A percentile compares a stretch with the other conserved stretches of the same genome.
Evolutionary conservation across 2,329 filamentous ascomycete genomes (phyloP).

Genomic region (Epichloe sylvatica): DNA sequence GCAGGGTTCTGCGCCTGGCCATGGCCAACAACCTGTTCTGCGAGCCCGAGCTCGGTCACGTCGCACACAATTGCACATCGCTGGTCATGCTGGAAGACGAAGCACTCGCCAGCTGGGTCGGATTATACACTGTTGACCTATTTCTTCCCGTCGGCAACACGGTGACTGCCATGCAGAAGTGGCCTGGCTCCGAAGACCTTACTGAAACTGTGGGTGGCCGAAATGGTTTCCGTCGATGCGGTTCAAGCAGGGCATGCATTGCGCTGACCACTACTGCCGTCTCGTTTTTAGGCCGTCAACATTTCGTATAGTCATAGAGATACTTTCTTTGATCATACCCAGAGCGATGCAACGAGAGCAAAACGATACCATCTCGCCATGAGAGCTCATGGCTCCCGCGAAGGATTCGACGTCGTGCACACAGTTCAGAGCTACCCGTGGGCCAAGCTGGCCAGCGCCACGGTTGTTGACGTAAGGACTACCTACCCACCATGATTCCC

Average conservation of each 20-base stretch:
- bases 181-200: conserved; percentile 22
- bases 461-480: conserved; percentile 14
- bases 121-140: conserved; percentile 17
- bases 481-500: no score
- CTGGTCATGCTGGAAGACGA: conserved; percentile 17
- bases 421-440: conserved; percentile 12
- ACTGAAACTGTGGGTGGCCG: conserved; percentile 15
- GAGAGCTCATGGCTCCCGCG: conserved; percentile 14
- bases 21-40: conserved; percentile 26
- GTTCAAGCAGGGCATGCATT: no score
- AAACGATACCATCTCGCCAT: conserved; percentile 20
- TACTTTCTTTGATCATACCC: conserved; percentile 17
- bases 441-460: conserved; percentile 11
- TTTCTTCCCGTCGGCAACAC: conserved; percentile 17
- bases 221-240: no score
- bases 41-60: conserved; percentile 22
- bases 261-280: no score
- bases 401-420: conserved; percentile 12
- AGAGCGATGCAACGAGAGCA: conserved; percentile 12
- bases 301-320: conserved; percentile 13
- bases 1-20: conserved; percentile 25
- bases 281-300: conserved; percentile 13
- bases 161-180: conserved; percentile 21
- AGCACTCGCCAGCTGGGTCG: conserved; percentile 18
- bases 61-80: conserved; percentile 25